Conservation (phyloP, 1,284 basidiomycete species). For the Neolentinus lepideus region DNA sequence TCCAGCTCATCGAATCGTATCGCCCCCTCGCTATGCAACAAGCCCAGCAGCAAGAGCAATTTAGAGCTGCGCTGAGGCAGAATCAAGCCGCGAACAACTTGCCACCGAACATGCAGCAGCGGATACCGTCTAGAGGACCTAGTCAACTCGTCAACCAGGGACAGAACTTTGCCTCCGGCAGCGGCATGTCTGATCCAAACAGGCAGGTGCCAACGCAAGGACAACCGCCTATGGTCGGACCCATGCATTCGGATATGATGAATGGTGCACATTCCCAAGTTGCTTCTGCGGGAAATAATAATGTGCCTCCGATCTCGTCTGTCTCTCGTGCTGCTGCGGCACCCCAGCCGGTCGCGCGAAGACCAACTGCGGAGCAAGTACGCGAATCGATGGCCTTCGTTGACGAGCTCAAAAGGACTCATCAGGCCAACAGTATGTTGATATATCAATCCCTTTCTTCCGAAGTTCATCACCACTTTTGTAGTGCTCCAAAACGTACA, state of each 20-base stretch:
- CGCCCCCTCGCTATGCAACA: slow-evolving; percentile 38
- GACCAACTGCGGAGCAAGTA: slow-evolving; percentile 5
- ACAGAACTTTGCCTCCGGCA: neutral
- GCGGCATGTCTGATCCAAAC: no score
- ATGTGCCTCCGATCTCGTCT: neutral
- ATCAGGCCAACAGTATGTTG: slow-evolving; percentile 18
- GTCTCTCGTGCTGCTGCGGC: neutral
- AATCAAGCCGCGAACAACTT: neutral
- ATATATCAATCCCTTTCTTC: neutral
- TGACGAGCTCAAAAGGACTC: slow-evolving; percentile 15
- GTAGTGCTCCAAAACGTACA: neutral
- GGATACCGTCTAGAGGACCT: neutral
- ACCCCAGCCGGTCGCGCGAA: neutral
- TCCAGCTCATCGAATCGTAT: slow-evolving; percentile 49
- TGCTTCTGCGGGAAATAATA: no score
- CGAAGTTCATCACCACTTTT: neutral
- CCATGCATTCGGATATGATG: neutral
- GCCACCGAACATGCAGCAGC: slow-evolving; percentile 5
- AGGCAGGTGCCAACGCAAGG: no score
- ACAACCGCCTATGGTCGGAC: no score
- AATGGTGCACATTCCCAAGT: neutral
- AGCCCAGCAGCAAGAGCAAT: slow-evolving; percentile 32
- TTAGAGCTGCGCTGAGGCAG: slow-evolving; percentile 18
- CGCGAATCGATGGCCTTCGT: neutral
- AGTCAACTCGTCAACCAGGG: neutral